Percentiles rank a stretch among this genome's conserved stretches.
Evolutionary conservation across 495 filamentous ascomycete species (phyloP).

Genomic region (Aspergillus campestris): DNA sequence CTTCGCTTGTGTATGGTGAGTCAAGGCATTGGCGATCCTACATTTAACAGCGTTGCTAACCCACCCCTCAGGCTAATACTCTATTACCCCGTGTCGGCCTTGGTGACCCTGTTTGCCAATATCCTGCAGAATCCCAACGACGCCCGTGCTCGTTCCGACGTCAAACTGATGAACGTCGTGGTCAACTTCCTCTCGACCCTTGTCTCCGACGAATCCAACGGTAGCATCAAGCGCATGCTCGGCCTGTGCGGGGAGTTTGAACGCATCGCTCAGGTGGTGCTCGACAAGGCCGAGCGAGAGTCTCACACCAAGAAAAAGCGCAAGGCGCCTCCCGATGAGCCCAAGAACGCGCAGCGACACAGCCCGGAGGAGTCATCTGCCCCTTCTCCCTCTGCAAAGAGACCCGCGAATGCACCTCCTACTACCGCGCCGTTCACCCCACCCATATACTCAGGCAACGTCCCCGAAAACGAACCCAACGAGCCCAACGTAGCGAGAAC

Average conservation of each 20-base stretch:
- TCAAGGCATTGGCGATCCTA: slow-evolving; percentile 4
- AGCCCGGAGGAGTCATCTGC: slow-evolving; percentile 17
- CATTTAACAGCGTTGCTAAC: slow-evolving; percentile 16
- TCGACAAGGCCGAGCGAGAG: slow-evolving; percentile 85
- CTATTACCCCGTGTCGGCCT: slow-evolving; percentile 92
- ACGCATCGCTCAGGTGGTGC: slow-evolving; percentile 82
- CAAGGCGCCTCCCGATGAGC: slow-evolving; percentile 48
- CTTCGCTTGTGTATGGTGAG: slow-evolving; percentile 90
- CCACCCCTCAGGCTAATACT: slow-evolving; percentile 65
- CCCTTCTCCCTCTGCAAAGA: slow-evolving; percentile 15
- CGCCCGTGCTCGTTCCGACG: slow-evolving; percentile 75
- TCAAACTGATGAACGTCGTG: slow-evolving; percentile 84
- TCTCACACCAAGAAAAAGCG: slow-evolving; percentile 69
- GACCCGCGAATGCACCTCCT: slow-evolving; percentile 17
- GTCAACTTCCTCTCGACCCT: slow-evolving; percentile 82
- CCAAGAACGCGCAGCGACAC: slow-evolving; percentile 10
- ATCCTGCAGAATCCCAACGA: slow-evolving; percentile 95
- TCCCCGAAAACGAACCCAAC: slow-evolving; percentile 18
- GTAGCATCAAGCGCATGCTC: slow-evolving; percentile 86
- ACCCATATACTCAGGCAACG: slow-evolving; percentile 19
- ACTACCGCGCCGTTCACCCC: slow-evolving; percentile 27
- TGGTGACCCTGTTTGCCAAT: slow-evolving; percentile 94
- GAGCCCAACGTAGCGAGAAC: slow-evolving; percentile 20
- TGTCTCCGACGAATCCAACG: slow-evolving; percentile 66
- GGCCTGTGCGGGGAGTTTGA: slow-evolving; percentile 91